Base-by-base conservation (phyloP, 306 rosid genomes). In the Cucurbita pepo region DNA sequence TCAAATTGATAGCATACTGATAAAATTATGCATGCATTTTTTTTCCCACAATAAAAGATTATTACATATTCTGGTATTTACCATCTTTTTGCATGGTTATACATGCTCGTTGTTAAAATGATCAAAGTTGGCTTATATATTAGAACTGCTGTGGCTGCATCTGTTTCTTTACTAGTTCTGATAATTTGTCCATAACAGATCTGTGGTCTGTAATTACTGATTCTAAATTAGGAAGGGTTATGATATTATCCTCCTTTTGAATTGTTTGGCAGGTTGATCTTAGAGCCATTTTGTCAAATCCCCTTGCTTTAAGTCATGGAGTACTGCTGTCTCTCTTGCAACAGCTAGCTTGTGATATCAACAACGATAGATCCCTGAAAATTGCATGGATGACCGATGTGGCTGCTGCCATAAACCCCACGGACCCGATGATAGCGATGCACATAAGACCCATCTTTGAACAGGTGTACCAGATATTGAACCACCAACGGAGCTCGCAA, bases 281-380 rank as follows among this genome's bases (percentile, higher is more conserved):
- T 16, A 85, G 52, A 7, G 90, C 92, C 56, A 76, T 95, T 15
- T 50, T 95, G 81, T 55, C 90, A 15, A 63, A 73, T 56, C 90
- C 97, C 77, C 89, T 89, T 16, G 95, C 96, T n/a, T 83, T 95
- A 83, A 89, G 96, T 87, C 99, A 95, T 82, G 99, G 97, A 57
- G 97, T 91, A 69, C 82, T 95, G 62, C 93, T 95, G 10, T 91
- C 99, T 6, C 99, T 95, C 82, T 72, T 95, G 83, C 99, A 95
- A 78, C 99, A 95, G 77, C 66, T 95, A 83, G 96, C 96, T 0
- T 95, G 96, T 36, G 99, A 91, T 69, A 86, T 95, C 72, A 88
- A 75, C 87, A 85, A 76, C 0, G 96, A 91, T 16, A 19, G 81
- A 44, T 41, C 89, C 13, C 86, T 88, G 34, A 95, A 95, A 75